phyloP scores from a whole-genome alignment of 257 asterid genomes.

The Cordia subcordata region DNA sequence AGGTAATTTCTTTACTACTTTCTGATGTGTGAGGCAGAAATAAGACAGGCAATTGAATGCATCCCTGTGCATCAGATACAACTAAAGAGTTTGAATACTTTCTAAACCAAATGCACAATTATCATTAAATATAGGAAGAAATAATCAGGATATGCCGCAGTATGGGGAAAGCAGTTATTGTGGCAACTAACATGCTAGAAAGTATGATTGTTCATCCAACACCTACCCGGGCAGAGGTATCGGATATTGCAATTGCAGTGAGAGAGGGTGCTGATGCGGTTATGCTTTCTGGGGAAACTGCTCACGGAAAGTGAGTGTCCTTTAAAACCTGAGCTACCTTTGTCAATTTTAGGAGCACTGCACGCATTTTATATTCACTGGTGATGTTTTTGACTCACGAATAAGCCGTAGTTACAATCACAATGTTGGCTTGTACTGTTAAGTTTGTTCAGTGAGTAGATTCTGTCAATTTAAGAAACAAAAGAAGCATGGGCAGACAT shows the following conservation, averaged over 20 bases:
- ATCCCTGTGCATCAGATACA: no score
- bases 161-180: constrained; percentile 97
- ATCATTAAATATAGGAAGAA: constrained; percentile 62
- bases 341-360: neutral
- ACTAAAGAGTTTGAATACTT: neutral
- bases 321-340: neutral
- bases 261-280: constrained; percentile 98
- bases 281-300: constrained; percentile 99
- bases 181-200: constrained; percentile 98
- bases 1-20: constrained; percentile 37
- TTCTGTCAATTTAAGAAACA: no score
- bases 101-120: neutral
- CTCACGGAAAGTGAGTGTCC: constrained; percentile 85
- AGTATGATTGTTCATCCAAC: constrained; percentile 99
- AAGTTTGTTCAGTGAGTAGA: neutral
- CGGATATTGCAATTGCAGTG: constrained; percentile 95
- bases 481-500: no score
- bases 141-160: constrained; percentile 89
- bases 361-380: neutral
- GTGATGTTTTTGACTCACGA: neutral
- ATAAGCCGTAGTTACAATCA: neutral
- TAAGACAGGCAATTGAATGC: neutral
- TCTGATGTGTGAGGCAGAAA: neutral
- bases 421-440: neutral
- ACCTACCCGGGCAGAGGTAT: constrained; percentile 98